Evolutionary conservation across 2,329 filamentous ascomycete species (phyloP), one percentile per base, ranked within the genome.

Genomic region (Colletotrichum tropicale): DNA sequence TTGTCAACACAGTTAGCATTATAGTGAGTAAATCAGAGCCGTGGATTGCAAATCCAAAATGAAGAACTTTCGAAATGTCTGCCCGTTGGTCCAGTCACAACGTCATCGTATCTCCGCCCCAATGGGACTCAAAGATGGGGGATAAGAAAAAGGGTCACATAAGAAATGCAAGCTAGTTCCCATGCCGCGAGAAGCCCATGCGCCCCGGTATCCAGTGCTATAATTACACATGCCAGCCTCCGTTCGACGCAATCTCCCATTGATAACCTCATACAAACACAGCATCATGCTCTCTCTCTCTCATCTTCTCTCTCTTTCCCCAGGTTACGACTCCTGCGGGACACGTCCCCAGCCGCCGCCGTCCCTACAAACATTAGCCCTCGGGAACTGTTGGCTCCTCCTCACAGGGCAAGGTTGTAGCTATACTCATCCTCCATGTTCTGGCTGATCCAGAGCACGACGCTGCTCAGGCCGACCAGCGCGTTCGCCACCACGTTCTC

Each of bases 391-490:
- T n/a, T 13, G 26, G 16, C 26, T 95, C 92, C 94, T 74, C 96
- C 72, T 85, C 83, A 93, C 77, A 94, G 86, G 75, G 91, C 88
- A 78, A 94, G 84, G 83, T 93, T 93, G 84, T 94, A 94, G 62
- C 91, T 89, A 80, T 93, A 94, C 84, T 94, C 92, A 80, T 93
- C 92, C 86, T 94, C 92, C 90, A 94, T 93, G 80, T 94, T 94
- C 87, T 94, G 92, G 84, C 90, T 92, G 71, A 94, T 84, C 92
- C 92, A 94, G 56, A 94, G 87, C 76, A 93, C 89, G 64, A 93
- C 91, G 26, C 90, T 90, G 84, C 91, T 91, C 71, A 92, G 82
- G 69, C 91, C 91, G 70, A 93, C 91, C 43, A 93, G 85, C 30
- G 86, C 91, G 84, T 93, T 93, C 77, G 91, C 90, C 43, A 93